phyloP scores from a whole-genome alignment of 495 filamentous ascomycete genomes.

The Hypoxylon subgilvum region DNA sequence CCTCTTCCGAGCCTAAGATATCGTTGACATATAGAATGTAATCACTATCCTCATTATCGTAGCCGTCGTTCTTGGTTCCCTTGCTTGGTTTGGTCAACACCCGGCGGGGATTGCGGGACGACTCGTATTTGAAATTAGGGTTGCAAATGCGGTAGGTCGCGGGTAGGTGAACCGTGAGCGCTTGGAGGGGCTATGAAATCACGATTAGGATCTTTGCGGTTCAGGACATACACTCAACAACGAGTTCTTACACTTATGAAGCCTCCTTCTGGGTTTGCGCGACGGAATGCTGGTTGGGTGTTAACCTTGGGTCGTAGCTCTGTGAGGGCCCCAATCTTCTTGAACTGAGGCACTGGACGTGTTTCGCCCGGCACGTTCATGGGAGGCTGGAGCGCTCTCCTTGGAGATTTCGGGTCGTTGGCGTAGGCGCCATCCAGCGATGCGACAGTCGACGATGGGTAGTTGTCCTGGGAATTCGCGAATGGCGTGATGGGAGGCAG shows the following conservation, averaged over 20 bases:
- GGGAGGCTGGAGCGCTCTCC: constrained; percentile 56
- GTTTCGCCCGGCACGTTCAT: constrained; percentile 57
- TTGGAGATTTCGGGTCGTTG: constrained; percentile 76
- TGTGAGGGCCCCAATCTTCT: constrained; percentile 70
- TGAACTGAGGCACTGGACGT: constrained; percentile 86
- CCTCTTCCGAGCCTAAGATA: constrained; percentile 96
- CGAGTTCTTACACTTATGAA: constrained; percentile 87
- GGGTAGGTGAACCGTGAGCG: constrained; percentile 89
- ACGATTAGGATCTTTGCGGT: constrained; percentile 18
- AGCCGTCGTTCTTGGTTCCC: constrained; percentile 97
- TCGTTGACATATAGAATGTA: constrained; percentile 99
- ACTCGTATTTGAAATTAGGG: constrained; percentile 97
- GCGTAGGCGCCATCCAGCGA: constrained; percentile 74
- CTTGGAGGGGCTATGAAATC: constrained; percentile 81
- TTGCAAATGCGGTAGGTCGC: constrained; percentile 99
- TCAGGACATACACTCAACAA: background rate
- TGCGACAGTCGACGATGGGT: constrained; percentile 70
- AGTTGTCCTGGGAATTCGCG: constrained; percentile 64
- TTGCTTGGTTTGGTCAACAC: constrained; percentile 99
- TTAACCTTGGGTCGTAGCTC: constrained; percentile 86
- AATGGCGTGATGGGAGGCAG: constrained; percentile 76
- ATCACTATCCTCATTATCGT: constrained; percentile 98
- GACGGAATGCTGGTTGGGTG: constrained; percentile 83
- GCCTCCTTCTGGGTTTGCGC: constrained; percentile 95
- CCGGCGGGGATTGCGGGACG: constrained; percentile 93